Percentiles rank a stretch among this genome's conserved stretches.
phyloP scores from a whole-genome alignment of 1,284 basidiomycete species.

The Coriolopsis trogii region DNA sequence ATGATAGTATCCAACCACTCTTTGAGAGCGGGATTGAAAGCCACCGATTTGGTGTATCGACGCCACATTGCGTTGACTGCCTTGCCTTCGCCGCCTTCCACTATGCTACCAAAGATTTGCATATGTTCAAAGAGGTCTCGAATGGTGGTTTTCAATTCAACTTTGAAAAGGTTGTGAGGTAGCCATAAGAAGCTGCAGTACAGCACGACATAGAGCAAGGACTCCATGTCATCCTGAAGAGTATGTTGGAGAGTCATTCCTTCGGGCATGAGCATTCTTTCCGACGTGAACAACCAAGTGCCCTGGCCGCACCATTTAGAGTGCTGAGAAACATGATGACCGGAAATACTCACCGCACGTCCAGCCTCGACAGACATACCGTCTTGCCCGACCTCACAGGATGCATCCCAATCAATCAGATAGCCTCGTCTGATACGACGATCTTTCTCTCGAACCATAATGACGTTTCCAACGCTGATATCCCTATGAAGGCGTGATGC shows the following conservation, averaged over 20 bases:
- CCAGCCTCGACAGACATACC: not conserved
- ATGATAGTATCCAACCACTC: conserved; percentile 1
- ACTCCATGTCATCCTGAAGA: conserved; percentile 10
- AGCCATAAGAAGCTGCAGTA: not conserved
- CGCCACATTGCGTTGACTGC: not conserved
- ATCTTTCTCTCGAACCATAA: conserved; percentile 7
- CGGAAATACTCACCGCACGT: not conserved
- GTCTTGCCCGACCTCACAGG: not conserved
- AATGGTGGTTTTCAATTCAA: not conserved
- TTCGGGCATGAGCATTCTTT: not conserved
- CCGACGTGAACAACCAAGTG: conserved; percentile 6
- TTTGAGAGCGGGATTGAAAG: not conserved
- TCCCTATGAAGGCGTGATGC: conserved; percentile 12
- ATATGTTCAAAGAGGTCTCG: not conserved
- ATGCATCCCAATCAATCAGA: conserved; percentile 18
- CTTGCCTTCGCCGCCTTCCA: not conserved
- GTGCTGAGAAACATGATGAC: not conserved
- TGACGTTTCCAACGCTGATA: conserved; percentile 16
- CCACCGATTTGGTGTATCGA: not conserved
- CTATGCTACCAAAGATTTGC: not conserved
- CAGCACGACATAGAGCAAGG: conserved; percentile 8
- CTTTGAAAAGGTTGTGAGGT: not conserved
- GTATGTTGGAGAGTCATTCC: not conserved
- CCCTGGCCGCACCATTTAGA: not conserved
- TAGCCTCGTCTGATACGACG: conserved; percentile 4